These are phyloP conservation scores for Gamarada debralockiae DNA, from an alignment of 495 filamentous ascomycete genomes.

Conservation along the genomic window DNA sequence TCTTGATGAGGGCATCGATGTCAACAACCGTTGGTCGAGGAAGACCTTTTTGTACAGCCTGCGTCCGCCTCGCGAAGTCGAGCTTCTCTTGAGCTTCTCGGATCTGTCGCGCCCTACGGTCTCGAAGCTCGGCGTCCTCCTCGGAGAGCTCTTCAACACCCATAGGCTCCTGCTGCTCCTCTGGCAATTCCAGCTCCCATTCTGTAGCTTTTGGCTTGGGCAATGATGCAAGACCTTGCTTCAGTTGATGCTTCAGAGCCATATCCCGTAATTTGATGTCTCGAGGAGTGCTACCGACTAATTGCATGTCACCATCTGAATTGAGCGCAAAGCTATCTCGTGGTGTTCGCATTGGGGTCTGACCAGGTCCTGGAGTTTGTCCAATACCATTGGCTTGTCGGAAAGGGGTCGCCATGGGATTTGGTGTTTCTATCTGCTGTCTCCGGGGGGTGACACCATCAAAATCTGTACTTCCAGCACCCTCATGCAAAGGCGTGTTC, in stretches of 20 bases:
- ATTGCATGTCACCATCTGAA: slow-evolving; percentile 53
- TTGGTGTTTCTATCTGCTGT: slow-evolving; percentile 82
- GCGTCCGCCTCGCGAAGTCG: slow-evolving; percentile 80
- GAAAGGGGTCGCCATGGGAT: slow-evolving; percentile 91
- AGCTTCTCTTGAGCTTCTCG: slow-evolving; percentile 67
- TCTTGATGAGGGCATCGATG: slow-evolving; percentile 60
- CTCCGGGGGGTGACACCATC: slow-evolving; percentile 79
- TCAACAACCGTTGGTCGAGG: slow-evolving; percentile 77
- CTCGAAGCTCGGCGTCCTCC: slow-evolving; percentile 83
- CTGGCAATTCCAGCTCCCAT: slow-evolving; percentile 88
- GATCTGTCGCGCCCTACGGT: slow-evolving; percentile 64
- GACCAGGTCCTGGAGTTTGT: slow-evolving; percentile 72
- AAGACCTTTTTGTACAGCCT: slow-evolving; percentile 80
- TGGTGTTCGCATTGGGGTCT: slow-evolving; percentile 88
- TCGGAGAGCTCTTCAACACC: slow-evolving; percentile 49
- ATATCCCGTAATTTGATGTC: slow-evolving; percentile 75
- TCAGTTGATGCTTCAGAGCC: slow-evolving; percentile 64
- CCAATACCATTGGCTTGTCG: slow-evolving; percentile 64
- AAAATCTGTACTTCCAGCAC: slow-evolving; percentile 78
- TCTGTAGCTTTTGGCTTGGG: slow-evolving; percentile 90
- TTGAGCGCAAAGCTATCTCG: slow-evolving; percentile 89
- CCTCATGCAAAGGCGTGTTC: slow-evolving; percentile 84
- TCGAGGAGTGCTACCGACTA: slow-evolving; percentile 71
- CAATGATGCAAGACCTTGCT: slow-evolving; percentile 70
- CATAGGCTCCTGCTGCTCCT: slow-evolving; percentile 65